Evolutionary conservation across 2,329 filamentous ascomycete genomes (phyloP).

Genomic region (Fusarium avenaceum): DNA sequence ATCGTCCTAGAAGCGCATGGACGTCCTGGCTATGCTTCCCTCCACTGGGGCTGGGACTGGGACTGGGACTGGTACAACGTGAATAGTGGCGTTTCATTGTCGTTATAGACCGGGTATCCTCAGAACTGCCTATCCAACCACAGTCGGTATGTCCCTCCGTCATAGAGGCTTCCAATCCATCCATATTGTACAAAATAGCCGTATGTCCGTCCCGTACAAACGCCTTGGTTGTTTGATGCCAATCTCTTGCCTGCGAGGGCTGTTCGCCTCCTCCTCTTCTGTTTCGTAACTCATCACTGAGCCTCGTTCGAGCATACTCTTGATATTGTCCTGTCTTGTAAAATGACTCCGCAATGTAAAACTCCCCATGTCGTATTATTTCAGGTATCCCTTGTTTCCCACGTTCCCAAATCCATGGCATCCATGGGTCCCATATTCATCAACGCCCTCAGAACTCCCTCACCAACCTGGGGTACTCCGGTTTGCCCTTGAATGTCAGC

Average conservation of each 20-base stretch:
- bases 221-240: constrained; percentile 26
- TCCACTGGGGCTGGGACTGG: neutral
- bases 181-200: constrained; percentile 40
- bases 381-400: constrained; percentile 58
- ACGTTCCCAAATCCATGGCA: constrained; percentile 67
- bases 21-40: neutral
- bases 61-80: neutral
- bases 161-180: constrained; percentile 28
- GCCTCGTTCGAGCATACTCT: constrained; percentile 2
- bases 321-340: neutral
- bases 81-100: constrained; percentile 36
- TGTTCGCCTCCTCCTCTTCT: constrained; percentile 24
- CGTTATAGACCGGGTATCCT: constrained; percentile 41
- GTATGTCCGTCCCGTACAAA: constrained; percentile 32
- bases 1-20: neutral
- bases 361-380: constrained; percentile 24
- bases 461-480: constrained; percentile 68
- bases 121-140: constrained; percentile 25
- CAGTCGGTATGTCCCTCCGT: constrained; percentile 18
- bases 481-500: constrained; percentile 57
- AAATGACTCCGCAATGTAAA: neutral
- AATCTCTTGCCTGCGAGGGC: constrained; percentile 13
- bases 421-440: constrained; percentile 73
- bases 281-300: constrained; percentile 4
- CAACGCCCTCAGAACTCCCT: constrained; percentile 69